Evolutionary conservation across 192 early-diverging fungal genomes (phyloP).

Genomic region (Backusella parvicylindrica): DNA sequence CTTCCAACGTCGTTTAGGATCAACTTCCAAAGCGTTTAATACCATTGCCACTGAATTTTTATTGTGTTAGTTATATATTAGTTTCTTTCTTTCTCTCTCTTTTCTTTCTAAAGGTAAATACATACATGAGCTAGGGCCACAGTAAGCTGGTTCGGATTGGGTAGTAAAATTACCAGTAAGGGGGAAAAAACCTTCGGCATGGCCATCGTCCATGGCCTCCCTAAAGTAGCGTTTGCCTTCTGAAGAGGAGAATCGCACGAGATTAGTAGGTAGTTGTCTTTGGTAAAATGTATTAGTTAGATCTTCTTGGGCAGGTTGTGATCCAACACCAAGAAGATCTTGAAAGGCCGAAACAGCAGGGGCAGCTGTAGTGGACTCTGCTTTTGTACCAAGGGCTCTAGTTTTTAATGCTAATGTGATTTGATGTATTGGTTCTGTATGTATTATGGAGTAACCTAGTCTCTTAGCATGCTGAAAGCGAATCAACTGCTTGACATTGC

Average conservation of each 20-base stretch:
- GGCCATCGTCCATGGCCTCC: slow-evolving; percentile 67
- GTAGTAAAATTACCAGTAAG: slow-evolving; percentile 87
- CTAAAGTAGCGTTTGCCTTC: slow-evolving; percentile 78
- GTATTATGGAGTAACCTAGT: background rate
- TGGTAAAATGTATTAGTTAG: slow-evolving; percentile 33
- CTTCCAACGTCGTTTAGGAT: slow-evolving; percentile 86
- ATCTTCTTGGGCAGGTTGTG: slow-evolving; percentile 8
- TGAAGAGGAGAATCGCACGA: slow-evolving; percentile 77
- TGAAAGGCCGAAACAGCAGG: slow-evolving; percentile 10
- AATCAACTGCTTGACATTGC: background rate
- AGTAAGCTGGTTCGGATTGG: slow-evolving; percentile 86
- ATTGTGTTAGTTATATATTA: background rate
- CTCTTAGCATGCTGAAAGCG: background rate
- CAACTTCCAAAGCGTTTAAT: slow-evolving; percentile 88
- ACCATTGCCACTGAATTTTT: slow-evolving; percentile 73
- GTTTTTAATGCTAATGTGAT: background rate
- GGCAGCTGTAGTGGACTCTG: background rate
- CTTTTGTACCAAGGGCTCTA: background rate
- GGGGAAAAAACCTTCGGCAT: slow-evolving; percentile 84
- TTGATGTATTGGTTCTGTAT: background rate
- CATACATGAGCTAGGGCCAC: slow-evolving; percentile 77
- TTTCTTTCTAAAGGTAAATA: background rate
- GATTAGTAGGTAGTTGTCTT: slow-evolving; percentile 58
- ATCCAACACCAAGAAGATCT: slow-evolving; percentile 8
- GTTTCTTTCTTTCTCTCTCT: background rate